Percentiles rank a stretch among this genome's conserved stretches.
Evolutionary conservation across 78 protist species (phyloP).

Genomic region (Cavenderia fasciculata): DNA sequence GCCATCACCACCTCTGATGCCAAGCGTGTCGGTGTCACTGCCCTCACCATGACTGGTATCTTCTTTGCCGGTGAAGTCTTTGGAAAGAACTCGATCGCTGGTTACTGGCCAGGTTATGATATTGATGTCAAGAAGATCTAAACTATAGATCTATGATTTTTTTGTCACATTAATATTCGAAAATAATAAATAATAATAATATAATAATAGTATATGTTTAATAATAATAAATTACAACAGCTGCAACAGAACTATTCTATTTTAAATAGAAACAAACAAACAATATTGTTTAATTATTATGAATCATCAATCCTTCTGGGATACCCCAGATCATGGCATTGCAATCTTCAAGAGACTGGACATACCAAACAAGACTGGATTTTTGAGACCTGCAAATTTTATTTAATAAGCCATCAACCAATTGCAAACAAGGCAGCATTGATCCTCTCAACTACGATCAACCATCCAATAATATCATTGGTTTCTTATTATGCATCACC

Average conservation of each 20-base stretch:
- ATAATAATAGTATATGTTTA: too few species aligned
- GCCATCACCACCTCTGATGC: conserved; percentile 68
- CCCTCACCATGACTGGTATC: background rate
- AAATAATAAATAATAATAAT: too few species aligned
- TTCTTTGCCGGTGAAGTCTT: conserved; percentile 50
- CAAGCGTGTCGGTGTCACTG: conserved; percentile 34
- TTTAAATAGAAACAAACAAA: too few species aligned
- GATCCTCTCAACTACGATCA: too few species aligned
- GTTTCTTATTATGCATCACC: too few species aligned
- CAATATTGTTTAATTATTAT: too few species aligned
- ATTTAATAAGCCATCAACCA: too few species aligned
- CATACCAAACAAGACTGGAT: conserved; percentile 90
- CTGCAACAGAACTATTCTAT: background rate
- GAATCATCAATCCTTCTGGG: too few species aligned
- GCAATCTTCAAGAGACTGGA: conserved; percentile 97
- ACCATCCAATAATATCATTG: too few species aligned
- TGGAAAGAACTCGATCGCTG: conserved; percentile 43
- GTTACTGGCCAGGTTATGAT: conserved; percentile 68
- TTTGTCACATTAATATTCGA: background rate
- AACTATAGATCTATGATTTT: too few species aligned
- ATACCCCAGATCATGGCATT: conserved; percentile 92
- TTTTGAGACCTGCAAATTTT: conserved; percentile 94
- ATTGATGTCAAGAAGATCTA: conserved; percentile 33
- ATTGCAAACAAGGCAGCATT: too few species aligned
- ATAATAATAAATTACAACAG: background rate